Percentiles rank a stretch among this genome's conserved stretches.
phyloP scores from a whole-genome alignment of 2,329 filamentous ascomycete species.

The Fusarium odoratissimum region DNA sequence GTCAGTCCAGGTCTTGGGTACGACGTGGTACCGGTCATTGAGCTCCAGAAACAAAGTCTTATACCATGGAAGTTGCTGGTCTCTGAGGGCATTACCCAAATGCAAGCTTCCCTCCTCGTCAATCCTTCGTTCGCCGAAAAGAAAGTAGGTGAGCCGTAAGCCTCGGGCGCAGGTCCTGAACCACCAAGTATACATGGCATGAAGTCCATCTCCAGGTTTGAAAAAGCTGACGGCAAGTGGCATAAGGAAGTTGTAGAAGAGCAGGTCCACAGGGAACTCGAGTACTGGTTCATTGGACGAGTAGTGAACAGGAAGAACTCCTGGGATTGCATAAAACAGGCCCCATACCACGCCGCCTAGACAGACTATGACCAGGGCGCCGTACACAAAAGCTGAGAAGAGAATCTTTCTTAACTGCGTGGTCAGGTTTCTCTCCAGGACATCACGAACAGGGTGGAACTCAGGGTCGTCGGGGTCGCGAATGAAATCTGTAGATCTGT shows the following conservation, averaged over 20 bases:
- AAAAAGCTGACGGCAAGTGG: constrained; percentile 86
- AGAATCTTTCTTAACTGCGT: constrained; percentile 96
- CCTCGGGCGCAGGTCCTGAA: constrained; percentile 85
- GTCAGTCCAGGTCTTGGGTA: constrained; percentile 68
- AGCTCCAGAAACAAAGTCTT: constrained; percentile 60
- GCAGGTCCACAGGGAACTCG: constrained; percentile 91
- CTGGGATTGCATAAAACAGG: constrained; percentile 74
- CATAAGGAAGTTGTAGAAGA: constrained; percentile 98
- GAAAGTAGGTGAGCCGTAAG: constrained; percentile 88
- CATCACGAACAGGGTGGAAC: constrained; percentile 96
- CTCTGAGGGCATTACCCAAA: constrained; percentile 52
- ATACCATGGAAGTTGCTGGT: constrained; percentile 53
- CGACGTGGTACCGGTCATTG: constrained; percentile 55
- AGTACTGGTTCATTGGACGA: constrained; percentile 91
- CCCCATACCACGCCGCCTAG: constrained; percentile 96
- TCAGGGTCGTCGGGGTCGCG: constrained; percentile 97
- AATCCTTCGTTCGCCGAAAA: constrained; percentile 83
- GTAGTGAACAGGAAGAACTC: constrained; percentile 91
- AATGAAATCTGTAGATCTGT: constrained; percentile 79
- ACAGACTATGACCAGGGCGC: constrained; percentile 90
- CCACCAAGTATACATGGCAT: constrained; percentile 95
- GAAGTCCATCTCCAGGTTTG: constrained; percentile 85
- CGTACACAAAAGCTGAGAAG: constrained; percentile 96
- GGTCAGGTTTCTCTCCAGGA: constrained; percentile 89
- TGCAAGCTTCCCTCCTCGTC: constrained; percentile 83